A percentile compares a stretch with the other conserved stretches of the same genome.
Evolutionary conservation across 2,329 filamentous ascomycete species (phyloP).

Genomic region (Ambrosiella cleistominuta): DNA sequence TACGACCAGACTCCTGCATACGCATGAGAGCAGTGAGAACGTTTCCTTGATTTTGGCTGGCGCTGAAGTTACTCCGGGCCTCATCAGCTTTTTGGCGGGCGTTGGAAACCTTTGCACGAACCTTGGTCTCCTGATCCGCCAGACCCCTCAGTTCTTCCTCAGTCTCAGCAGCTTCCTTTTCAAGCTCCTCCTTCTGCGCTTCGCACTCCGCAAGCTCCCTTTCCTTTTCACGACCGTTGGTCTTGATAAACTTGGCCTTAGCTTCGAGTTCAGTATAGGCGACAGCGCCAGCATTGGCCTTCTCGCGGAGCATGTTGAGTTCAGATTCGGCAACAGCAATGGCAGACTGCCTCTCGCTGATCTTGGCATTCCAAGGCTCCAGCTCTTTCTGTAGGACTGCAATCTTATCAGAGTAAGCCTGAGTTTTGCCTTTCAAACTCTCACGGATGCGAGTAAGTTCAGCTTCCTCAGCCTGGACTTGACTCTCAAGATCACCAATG

Average conservation of each 20-base stretch:
- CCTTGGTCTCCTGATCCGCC: conserved; percentile 57
- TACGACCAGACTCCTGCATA: conserved; percentile 85
- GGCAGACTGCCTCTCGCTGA: conserved; percentile 86
- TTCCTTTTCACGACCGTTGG: conserved; percentile 52
- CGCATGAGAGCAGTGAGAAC: conserved; percentile 85
- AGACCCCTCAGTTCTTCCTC: conserved; percentile 58
- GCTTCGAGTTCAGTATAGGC: conserved; percentile 67
- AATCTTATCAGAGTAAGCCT: conserved; percentile 84
- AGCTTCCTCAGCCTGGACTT: conserved; percentile 61
- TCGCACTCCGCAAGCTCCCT: conserved; percentile 61
- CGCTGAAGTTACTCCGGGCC: conserved; percentile 74
- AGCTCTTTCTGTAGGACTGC: conserved; percentile 80
- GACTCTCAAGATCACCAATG: conserved; percentile 56
- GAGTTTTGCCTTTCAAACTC: conserved; percentile 83
- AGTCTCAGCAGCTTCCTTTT: conserved; percentile 56
- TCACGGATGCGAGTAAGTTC: conserved; percentile 74
- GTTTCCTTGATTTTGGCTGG: conserved; percentile 81
- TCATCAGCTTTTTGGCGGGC: conserved; percentile 92
- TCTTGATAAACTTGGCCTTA: conserved; percentile 59
- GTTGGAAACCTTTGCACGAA: conserved; percentile 71
- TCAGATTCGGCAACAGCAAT: conserved; percentile 93
- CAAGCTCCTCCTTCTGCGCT: conserved; percentile 50
- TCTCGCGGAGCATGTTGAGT: conserved; percentile 76
- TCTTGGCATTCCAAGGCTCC: conserved; percentile 92
- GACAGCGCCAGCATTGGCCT: conserved; percentile 70